Base-by-base conservation (phyloP, 2,329 filamentous ascomycete genomes). In the Xylariaceae sp. region DNA sequence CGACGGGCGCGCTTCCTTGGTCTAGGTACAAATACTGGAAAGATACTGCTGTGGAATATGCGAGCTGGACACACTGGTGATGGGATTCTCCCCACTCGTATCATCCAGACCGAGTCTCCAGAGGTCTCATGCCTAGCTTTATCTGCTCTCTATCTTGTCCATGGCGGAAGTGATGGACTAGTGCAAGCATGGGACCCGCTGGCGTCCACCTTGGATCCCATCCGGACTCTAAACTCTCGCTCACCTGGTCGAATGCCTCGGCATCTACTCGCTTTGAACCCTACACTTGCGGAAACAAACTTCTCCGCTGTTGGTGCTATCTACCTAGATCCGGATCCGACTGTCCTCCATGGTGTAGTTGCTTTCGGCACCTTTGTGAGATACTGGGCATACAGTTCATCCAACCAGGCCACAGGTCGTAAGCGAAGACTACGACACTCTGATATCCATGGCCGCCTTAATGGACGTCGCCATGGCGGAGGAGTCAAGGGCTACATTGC, bases 171-270 rank as follows among this genome's bases (percentile, higher is more conserved):
- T 55, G 93, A 98, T 67, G 92, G 93, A 1, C 78, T 97, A 3
- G 92, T 95, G 4, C 93, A 97, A 65, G 88, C 90, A 5, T 98
- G 93, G 93, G 93, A 98, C 69, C 88, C 87, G n/a, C 72, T 98
- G 37, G 88, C 85, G 1, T 97, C 92, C 2, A 86, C 78, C 0
- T 67, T 76, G 16, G 82, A 85, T 17, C 88, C 93, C 0, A 78
- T 97, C 41, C 82, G 90, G 32, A 97, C 90, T 0, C 74, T 98
- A 43, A 91, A 95, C 61, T 88, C 89, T 3, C 83, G 86, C 12
- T 90, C 92, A 54, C 87, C 87, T 2, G 85, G 86, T 6, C 83
- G 89, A 22, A 85, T 91, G 40, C 86, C 91, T 52, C 87, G 91
- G 45, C 82, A 90, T 52, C 70, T 82, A 55, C 64, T 74, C 34